A percentile compares a stretch with the other conserved stretches of the same genome.
Conservation (phyloP, 164 flowering plant genomes). For the Magnolia sinica region DNA sequence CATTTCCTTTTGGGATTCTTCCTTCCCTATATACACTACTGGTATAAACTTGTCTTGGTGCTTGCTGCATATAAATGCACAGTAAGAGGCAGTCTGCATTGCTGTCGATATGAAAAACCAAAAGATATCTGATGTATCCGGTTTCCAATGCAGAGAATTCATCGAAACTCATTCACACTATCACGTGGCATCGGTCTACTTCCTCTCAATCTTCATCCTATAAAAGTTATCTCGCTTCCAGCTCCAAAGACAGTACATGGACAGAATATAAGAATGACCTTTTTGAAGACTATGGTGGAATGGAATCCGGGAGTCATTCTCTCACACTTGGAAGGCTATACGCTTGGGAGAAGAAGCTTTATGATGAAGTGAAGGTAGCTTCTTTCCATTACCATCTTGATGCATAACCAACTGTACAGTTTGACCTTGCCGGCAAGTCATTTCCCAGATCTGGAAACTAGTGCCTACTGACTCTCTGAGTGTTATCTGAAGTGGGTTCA, state of each 20-base stretch:
- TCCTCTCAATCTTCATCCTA: slow-evolving; percentile 70
- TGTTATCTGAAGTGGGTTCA: not conserved
- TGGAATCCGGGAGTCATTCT: slow-evolving; percentile 92
- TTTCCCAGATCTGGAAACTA: not conserved
- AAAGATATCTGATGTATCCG: not conserved
- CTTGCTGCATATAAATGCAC: not conserved
- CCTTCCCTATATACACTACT: not conserved
- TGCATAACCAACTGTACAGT: not conserved
- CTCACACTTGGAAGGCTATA: slow-evolving; percentile 75
- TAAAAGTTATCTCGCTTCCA: slow-evolving; percentile 72
- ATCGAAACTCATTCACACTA: slow-evolving; percentile 65
- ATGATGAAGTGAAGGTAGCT: slow-evolving; percentile 89
- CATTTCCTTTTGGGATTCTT: not conserved
- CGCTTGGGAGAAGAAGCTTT: slow-evolving; percentile 98
- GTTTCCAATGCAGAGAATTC: slow-evolving; percentile 65
- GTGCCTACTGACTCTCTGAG: not conserved
- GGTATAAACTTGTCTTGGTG: not conserved
- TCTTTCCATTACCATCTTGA: not conserved
- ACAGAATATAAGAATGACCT: slow-evolving; percentile 67
- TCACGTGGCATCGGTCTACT: slow-evolving; percentile 70
- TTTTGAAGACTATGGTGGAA: slow-evolving; percentile 79
- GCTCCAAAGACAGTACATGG: slow-evolving; percentile 67
- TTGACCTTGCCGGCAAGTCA: not conserved
- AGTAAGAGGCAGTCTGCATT: not conserved
- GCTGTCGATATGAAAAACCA: not conserved